Percentiles rank a stretch among this genome's conserved stretches.
These are phyloP conservation scores for Bromus sterilis DNA, from an alignment of 176 grass and related monocot genomes.

Conservation along the genomic window DNA sequence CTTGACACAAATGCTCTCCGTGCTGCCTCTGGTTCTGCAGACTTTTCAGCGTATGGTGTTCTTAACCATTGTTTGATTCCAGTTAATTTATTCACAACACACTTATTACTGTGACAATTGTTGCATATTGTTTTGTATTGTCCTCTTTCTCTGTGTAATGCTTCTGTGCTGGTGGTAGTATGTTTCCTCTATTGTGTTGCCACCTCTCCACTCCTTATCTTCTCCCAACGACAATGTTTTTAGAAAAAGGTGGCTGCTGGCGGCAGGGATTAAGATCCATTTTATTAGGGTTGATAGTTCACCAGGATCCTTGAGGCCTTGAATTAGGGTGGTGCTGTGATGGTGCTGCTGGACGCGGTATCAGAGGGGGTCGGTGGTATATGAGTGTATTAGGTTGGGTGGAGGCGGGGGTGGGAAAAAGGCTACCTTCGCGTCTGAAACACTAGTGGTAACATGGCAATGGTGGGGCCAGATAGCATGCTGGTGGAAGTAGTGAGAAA, in stretches of 20 bases:
- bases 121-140: not conserved
- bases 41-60: slow-evolving; percentile 71
- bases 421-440: not conserved
- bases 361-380: not conserved
- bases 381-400: not conserved
- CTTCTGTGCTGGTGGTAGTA: not conserved
- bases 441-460: not conserved
- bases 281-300: not conserved
- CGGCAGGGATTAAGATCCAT: not conserved
- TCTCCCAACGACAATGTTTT: not conserved
- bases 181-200: no score
- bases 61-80: not conserved
- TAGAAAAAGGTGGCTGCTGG: not conserved
- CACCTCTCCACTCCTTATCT: not conserved
- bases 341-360: not conserved
- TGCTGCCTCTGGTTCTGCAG: slow-evolving; percentile 75
- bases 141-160: not conserved
- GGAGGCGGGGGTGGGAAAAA: not conserved
- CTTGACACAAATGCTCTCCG: slow-evolving; percentile 63
- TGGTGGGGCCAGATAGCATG: no score
- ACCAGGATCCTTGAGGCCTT: not conserved
- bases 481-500: no score
- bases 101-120: not conserved
- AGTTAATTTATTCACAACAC: not conserved
- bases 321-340: not conserved